Evolutionary conservation across 1,139 yeast genomes (phyloP).

Genomic region (Pichia inconspicua): DNA sequence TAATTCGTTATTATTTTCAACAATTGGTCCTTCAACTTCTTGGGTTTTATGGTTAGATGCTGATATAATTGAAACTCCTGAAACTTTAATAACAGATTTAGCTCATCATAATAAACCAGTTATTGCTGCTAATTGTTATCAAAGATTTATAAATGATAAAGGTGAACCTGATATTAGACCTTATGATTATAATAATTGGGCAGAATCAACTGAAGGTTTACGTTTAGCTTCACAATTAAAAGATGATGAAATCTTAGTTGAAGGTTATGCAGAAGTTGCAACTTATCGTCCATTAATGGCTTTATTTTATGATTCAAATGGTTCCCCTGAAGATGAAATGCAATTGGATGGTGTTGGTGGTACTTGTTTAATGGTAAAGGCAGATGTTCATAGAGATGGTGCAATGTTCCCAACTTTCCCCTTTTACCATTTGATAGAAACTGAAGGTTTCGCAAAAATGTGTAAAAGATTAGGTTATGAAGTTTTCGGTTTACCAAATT

Average conservation of each 20-base stretch:
- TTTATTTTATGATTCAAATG: slow-evolving; percentile 61
- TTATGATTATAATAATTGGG: slow-evolving; percentile 95
- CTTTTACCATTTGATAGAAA: slow-evolving; percentile 90
- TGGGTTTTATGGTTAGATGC: slow-evolving; percentile 97
- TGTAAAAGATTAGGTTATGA: slow-evolving; percentile 89
- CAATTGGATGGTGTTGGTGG: slow-evolving; percentile 95
- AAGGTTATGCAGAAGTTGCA: slow-evolving; percentile 86
- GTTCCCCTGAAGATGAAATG: slow-evolving; percentile 57
- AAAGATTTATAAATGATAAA: slow-evolving; percentile 59
- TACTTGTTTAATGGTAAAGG: slow-evolving; percentile 89
- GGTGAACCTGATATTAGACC: slow-evolving; percentile 62
- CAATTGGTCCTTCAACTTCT: slow-evolving; percentile 79
- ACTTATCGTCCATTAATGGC: slow-evolving; percentile 97
- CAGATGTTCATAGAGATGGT: slow-evolving; percentile 97
- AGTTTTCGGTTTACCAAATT: slow-evolving; percentile 88
- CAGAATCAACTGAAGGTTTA: slow-evolving; percentile 80
- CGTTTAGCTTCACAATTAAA: slow-evolving; percentile 60
- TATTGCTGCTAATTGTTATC: slow-evolving; percentile 87
- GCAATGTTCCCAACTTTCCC: slow-evolving; percentile 99
- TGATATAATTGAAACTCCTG: slow-evolving; percentile 84
- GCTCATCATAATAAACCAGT: slow-evolving; percentile 82
- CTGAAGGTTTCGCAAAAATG: slow-evolving; percentile 98
- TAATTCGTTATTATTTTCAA: slow-evolving; percentile 83
- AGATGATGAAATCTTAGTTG: slow-evolving; percentile 88
- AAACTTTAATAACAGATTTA: slow-evolving; percentile 75